Conservation (phyloP, 805 yeast genomes). For the Starmerella floricola region DNA sequence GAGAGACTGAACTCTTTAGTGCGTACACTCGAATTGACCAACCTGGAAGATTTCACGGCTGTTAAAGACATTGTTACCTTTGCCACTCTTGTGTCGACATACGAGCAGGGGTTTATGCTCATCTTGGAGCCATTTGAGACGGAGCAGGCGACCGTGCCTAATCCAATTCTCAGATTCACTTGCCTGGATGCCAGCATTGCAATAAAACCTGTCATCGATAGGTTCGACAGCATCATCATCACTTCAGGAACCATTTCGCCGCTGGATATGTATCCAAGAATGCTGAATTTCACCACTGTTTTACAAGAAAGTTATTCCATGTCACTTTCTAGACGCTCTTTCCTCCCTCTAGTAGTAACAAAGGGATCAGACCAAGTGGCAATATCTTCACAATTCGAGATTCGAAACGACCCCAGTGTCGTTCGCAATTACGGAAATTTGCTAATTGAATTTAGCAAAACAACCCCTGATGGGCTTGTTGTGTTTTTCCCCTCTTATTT, state of each 20-base stretch:
- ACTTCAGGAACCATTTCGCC: slow-evolving; percentile 98
- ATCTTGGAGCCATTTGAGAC: slow-evolving; percentile 94
- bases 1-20: slow-evolving; percentile 82
- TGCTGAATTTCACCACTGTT: slow-evolving; percentile 88
- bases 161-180: slow-evolving; percentile 84
- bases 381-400: slow-evolving; percentile 89
- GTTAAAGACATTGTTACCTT: slow-evolving; percentile 91
- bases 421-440: slow-evolving; percentile 93
- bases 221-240: slow-evolving; percentile 81
- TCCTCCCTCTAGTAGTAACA: slow-evolving; percentile 89
- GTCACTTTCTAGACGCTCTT: slow-evolving; percentile 86
- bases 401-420: slow-evolving; percentile 93
- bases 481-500: slow-evolving; percentile 95
- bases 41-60: slow-evolving; percentile 85
- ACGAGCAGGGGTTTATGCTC: slow-evolving; percentile 82
- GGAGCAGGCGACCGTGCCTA: slow-evolving; percentile 90
- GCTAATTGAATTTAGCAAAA: slow-evolving; percentile 81
- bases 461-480: slow-evolving; percentile 96
- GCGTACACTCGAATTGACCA: slow-evolving; percentile 73
- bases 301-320: slow-evolving; percentile 90
- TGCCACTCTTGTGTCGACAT: slow-evolving; percentile 91
- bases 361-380: slow-evolving; percentile 98
- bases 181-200: slow-evolving; percentile 97
- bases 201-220: slow-evolving; percentile 89
- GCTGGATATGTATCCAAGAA: slow-evolving; percentile 94